These are phyloP conservation scores for Gomphus bonarii DNA, from an alignment of 1,284 basidiomycete genomes.

Conservation along the genomic window DNA sequence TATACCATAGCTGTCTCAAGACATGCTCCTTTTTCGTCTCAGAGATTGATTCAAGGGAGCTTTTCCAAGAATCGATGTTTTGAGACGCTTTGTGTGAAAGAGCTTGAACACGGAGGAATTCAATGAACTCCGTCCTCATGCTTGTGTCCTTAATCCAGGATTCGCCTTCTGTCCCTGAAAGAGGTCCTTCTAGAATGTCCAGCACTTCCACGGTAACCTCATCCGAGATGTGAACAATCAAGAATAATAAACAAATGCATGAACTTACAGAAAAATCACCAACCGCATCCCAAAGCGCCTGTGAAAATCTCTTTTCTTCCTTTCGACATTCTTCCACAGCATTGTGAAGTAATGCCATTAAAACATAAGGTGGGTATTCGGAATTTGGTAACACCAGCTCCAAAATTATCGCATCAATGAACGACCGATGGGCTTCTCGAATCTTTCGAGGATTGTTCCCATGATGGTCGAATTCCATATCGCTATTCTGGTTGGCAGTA, in stretches of 20 bases:
- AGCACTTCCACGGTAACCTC: constrained; percentile 55
- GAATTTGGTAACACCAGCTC: constrained; percentile 65
- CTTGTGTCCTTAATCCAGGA: constrained; percentile 37
- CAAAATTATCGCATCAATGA: constrained; percentile 69
- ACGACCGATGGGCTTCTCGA: constrained; percentile 55
- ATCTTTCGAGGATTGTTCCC: constrained; percentile 23
- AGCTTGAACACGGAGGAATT: constrained; percentile 48
- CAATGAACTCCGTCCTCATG: constrained; percentile 46
- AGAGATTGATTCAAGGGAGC: constrained; percentile 46
- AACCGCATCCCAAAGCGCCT: constrained; percentile 64
- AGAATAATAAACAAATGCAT: not conserved
- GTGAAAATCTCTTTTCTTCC: constrained; percentile 63
- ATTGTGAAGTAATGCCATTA: constrained; percentile 56
- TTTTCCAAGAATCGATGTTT: constrained; percentile 38
- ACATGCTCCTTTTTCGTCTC: constrained; percentile 37
- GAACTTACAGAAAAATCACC: constrained; percentile 61
- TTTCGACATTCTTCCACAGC: constrained; percentile 58
- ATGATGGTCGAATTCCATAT: constrained; percentile 50
- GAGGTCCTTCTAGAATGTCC: constrained; percentile 46
- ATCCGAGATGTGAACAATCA: not conserved
- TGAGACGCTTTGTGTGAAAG: constrained; percentile 48
- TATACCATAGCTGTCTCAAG: constrained; percentile 54
- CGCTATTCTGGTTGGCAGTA: constrained; percentile 29
- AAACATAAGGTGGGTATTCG: constrained; percentile 47
- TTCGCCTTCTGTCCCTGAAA: constrained; percentile 41